A percentile compares a stretch with the other conserved stretches of the same genome.
Evolutionary conservation across 495 filamentous ascomycete species (phyloP).

Genomic region (Penicillium manginii): DNA sequence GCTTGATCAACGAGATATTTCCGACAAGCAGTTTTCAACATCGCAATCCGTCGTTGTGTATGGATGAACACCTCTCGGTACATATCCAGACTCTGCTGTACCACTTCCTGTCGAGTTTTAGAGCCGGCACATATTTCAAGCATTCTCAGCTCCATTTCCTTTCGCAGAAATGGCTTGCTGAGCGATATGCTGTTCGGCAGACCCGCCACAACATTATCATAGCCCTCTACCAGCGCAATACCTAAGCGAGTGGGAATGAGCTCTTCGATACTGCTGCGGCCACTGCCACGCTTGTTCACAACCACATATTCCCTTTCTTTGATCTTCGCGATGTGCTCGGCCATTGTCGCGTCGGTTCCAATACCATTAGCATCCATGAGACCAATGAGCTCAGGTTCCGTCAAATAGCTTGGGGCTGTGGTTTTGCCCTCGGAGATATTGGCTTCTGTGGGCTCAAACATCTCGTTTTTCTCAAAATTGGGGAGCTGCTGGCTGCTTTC

Average conservation of each 20-base stretch:
- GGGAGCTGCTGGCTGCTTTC: conserved; percentile 84
- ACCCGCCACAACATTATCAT: conserved; percentile 75
- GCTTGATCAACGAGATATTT: conserved; percentile 51
- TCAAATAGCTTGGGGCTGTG: conserved; percentile 79
- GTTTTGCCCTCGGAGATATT: conserved; percentile 89
- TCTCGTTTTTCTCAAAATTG: conserved; percentile 73
- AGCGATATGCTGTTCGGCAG: conserved; percentile 78
- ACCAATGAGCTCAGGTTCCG: conserved; percentile 94
- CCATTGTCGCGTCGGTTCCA: conserved; percentile 98
- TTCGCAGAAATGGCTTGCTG: conserved; percentile 94
- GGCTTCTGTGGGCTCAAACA: conserved; percentile 87
- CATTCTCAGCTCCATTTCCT: conserved; percentile 97
- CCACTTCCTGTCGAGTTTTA: conserved; percentile 69
- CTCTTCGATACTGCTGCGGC: conserved; percentile 68
- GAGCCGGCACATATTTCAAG: conserved; percentile 92
- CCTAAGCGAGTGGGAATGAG: conserved; percentile 91
- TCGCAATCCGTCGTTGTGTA: conserved; percentile 69
- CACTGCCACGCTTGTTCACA: conserved; percentile 58
- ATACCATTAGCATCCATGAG: conserved; percentile 99
- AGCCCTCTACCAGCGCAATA: conserved; percentile 88
- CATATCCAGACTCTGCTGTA: conserved; percentile 78
- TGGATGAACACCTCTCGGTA: conserved; percentile 84
- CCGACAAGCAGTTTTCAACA: conserved; percentile 66
- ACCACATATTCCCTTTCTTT: conserved; percentile 85
- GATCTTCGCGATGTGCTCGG: conserved; percentile 95